Evolutionary conservation across 2,329 filamentous ascomycete genomes (phyloP).

Genomic region (Podosphaera fusca): DNA sequence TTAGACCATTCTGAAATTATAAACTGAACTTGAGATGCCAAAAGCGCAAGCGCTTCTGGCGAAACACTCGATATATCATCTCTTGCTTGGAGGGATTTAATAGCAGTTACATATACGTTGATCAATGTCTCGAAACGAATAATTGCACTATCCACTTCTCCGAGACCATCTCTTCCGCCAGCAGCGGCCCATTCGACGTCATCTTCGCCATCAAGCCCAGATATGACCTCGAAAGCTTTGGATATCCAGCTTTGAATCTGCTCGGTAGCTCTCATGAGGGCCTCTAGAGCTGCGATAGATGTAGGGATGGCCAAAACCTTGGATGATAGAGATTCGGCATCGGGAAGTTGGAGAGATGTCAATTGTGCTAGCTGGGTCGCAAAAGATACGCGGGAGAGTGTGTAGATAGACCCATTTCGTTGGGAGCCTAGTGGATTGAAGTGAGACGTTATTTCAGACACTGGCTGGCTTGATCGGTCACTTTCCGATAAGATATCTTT

Average conservation of each 20-base stretch:
- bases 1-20: slow-evolving; percentile 68
- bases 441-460: slow-evolving; percentile 22
- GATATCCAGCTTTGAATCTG: slow-evolving; percentile 88
- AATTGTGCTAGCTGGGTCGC: slow-evolving; percentile 81
- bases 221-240: slow-evolving; percentile 75
- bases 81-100: slow-evolving; percentile 68
- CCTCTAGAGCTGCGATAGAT: slow-evolving; percentile 60
- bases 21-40: slow-evolving; percentile 73
- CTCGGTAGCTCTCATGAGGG: slow-evolving; percentile 66
- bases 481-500: slow-evolving; percentile 26
- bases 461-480: slow-evolving; percentile 17
- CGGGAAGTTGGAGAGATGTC: slow-evolving; percentile 71
- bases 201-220: slow-evolving; percentile 77
- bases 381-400: slow-evolving; percentile 76
- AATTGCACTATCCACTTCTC: slow-evolving; percentile 52
- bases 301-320: slow-evolving; percentile 70
- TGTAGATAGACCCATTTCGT: slow-evolving; percentile 74
- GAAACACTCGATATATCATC: slow-evolving; percentile 52
- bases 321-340: slow-evolving; percentile 60
- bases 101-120: slow-evolving; percentile 81
- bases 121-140: slow-evolving; percentile 69
- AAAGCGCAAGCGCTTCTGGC: slow-evolving; percentile 43
- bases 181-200: slow-evolving; percentile 93
- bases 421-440: slow-evolving; percentile 43
- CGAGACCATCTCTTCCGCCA: slow-evolving; percentile 60